These are phyloP conservation scores for Sabuloglossum arenarium DNA, from an alignment of 495 filamentous ascomycete genomes.

Conservation along the genomic window DNA sequence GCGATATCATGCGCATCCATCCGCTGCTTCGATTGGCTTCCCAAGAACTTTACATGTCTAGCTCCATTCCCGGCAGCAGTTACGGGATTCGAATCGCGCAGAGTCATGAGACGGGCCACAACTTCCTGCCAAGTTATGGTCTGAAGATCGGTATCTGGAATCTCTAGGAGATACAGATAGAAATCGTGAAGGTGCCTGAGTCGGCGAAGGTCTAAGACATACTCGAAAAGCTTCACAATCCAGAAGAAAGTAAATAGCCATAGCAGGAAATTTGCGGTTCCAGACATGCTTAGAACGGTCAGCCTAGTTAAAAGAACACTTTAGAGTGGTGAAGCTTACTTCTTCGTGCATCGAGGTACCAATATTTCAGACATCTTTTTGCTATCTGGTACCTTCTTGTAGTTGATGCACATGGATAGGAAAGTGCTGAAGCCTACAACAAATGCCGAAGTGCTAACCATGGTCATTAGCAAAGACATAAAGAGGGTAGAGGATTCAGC, in stretches of 20 bases:
- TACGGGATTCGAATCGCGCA: conserved; percentile 69
- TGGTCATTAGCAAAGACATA: conserved; percentile 1
- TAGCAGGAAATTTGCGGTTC: conserved; percentile 50
- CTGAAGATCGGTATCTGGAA: conserved; percentile 85
- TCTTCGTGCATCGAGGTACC: conserved; percentile 61
- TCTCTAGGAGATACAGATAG: conserved; percentile 63
- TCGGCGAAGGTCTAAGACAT: conserved; percentile 50
- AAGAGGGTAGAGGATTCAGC: not conserved
- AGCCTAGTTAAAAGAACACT: not conserved
- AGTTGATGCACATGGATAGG: conserved; percentile 74
- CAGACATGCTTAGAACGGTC: conserved; percentile 37
- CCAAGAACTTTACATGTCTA: conserved; percentile 43
- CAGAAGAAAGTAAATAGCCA: conserved; percentile 84
- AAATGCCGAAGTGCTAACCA: conserved; percentile 43
- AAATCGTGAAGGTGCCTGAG: conserved; percentile 72
- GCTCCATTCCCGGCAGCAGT: conserved; percentile 49
- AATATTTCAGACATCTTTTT: conserved; percentile 56
- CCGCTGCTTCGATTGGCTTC: conserved; percentile 78
- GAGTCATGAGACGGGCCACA: conserved; percentile 66
- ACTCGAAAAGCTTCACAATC: conserved; percentile 57
- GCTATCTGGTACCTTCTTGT: conserved; percentile 49
- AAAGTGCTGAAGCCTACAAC: conserved; percentile 71
- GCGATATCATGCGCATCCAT: conserved; percentile 96
- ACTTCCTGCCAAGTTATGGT: conserved; percentile 92
- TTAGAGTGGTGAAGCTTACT: conserved; percentile 14